Conservation (phyloP, 2,329 filamentous ascomycete genomes). For the Neopestalotiopsis sp. region DNA sequence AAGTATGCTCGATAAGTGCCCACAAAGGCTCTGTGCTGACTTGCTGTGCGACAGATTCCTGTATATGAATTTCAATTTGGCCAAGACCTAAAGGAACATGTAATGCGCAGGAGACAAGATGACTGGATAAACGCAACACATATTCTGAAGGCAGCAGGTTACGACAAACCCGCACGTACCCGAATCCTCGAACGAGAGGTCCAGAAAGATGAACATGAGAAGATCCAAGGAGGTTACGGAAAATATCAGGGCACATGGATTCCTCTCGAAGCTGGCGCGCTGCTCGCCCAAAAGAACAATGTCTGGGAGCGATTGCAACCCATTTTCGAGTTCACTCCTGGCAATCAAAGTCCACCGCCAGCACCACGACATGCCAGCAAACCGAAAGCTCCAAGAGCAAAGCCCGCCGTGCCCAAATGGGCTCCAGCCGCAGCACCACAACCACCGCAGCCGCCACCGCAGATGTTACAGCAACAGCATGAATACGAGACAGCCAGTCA, state of each 20-base stretch:
- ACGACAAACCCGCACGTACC: conserved; percentile 95
- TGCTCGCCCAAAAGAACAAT: conserved; percentile 85
- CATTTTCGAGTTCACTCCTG: conserved; percentile 89
- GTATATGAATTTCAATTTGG: conserved; percentile 94
- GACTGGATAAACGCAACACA: conserved; percentile 99
- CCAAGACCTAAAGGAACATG: conserved; percentile 78
- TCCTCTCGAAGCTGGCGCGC: conserved; percentile 79
- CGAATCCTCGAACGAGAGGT: conserved; percentile 96
- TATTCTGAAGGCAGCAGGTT: conserved; percentile 94
- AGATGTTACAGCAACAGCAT: conserved; percentile 42
- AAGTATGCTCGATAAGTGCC: conserved; percentile 38
- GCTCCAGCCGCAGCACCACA: conserved; percentile 8
- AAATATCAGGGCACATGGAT: conserved; percentile 99
- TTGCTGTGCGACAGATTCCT: conserved; percentile 68
- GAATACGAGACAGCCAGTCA: conserved; percentile 68
- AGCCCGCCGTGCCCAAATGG: conserved; percentile 68
- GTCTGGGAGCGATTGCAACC: conserved; percentile 81
- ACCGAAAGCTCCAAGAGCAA: conserved; percentile 73
- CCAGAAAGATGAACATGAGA: conserved; percentile 95
- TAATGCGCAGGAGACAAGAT: conserved; percentile 92
- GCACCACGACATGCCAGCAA: conserved; percentile 92
- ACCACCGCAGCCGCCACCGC: conserved; percentile 30
- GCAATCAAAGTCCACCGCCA: conserved; percentile 86
- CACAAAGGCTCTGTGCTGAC: neutral
- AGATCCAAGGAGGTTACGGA: conserved; percentile 96